A percentile compares a stretch with the other conserved stretches of the same genome.
phyloP scores from a whole-genome alignment of 1,284 basidiomycete genomes.

The Limonomyces culmigenus region DNA sequence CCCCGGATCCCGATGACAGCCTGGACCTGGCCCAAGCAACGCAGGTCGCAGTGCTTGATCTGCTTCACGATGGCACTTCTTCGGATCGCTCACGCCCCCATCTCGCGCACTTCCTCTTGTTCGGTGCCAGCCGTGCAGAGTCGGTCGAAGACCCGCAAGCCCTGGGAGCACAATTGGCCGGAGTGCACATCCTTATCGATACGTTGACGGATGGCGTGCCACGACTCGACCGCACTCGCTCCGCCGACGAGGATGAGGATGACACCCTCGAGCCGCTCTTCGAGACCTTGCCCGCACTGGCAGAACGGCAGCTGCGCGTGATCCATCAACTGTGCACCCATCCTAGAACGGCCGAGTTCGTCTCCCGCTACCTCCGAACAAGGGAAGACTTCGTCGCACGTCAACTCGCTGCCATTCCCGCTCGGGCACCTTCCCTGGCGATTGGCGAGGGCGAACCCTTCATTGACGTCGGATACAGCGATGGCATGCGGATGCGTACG shows the following conservation, averaged over 20 bases:
- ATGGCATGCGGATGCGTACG: conserved; percentile 59
- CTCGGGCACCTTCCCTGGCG: conserved; percentile 30
- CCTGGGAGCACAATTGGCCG: conserved; percentile 50
- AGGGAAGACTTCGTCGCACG: conserved; percentile 81
- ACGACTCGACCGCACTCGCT: conserved; percentile 17
- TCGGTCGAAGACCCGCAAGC: conserved; percentile 64
- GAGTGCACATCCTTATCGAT: conserved; percentile 70
- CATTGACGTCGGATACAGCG: conserved; percentile 57
- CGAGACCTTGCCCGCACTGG: conserved; percentile 56
- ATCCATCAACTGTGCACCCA: conserved; percentile 81
- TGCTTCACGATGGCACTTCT: conserved; percentile 73
- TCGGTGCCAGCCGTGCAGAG: conserved; percentile 38
- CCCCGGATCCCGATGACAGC: conserved; percentile 31
- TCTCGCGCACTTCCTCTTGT: conserved; percentile 79
- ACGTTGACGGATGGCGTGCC: conserved; percentile 59
- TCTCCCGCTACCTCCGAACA: conserved; percentile 79
- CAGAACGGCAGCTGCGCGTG: conserved; percentile 76
- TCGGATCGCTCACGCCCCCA: conserved; percentile 58
- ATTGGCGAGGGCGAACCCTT: conserved; percentile 22
- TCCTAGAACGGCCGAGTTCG: conserved; percentile 66
- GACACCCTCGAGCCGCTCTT: conserved; percentile 36
- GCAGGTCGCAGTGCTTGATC: conserved; percentile 67
- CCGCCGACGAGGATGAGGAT: conserved; percentile 3
- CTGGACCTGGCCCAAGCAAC: conserved; percentile 49
- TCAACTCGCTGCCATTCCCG: conserved; percentile 64